Evolutionary conservation across 176 grass and related monocot species (phyloP), one percentile per base, ranked within the genome.

Genomic region (Lolium rigidum): DNA sequence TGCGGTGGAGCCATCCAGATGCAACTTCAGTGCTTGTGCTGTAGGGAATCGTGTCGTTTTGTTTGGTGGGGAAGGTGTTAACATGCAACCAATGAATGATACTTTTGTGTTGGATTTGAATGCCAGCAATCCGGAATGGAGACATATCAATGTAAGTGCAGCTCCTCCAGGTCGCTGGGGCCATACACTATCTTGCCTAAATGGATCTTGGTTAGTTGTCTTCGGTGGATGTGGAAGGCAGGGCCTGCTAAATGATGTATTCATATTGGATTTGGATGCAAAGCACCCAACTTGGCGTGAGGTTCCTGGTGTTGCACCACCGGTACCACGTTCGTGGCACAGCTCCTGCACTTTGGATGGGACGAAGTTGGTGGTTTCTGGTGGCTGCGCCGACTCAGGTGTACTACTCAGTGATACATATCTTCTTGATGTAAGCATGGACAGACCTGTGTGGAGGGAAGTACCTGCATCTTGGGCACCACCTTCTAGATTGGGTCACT

Each of bases 1-100:
- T 64, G 87, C 93, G 35, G 95, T 98, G 67, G 93, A 98, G 71
- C 93, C 95, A 88, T 95, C 93, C n/a, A 82, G 95, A 21, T 95
- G 95, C 89, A 95, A 98, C 82, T 98, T 98, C 66, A 98, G 95
- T 92, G 93, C 93, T 9, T 95, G 95, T 90, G 95, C 95, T 84
- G 95, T 95, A 61, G 95, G 93, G 47, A 98, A 95, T 46, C 91
- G 95, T 50, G 93, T 95, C 67, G 93, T 98, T 91, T 87, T 95
- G 17, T 98, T 95, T 90, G 91, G 95, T 12, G 95, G 95, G 5
- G 95, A 98, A 88, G 93, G 95, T 67, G 87, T 98, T 78, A 95
- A 98, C 86, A 98, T 98, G 95, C 95, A 98, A 61, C 95, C 95
- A 35, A 95, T 98, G 93, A 98, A 95, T 86, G 93, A 98, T 65